Percentiles rank a stretch among this genome's conserved stretches.
Evolutionary conservation across 2,329 filamentous ascomycete genomes (phyloP).

Genomic region (Botrytis sinoallii): DNA sequence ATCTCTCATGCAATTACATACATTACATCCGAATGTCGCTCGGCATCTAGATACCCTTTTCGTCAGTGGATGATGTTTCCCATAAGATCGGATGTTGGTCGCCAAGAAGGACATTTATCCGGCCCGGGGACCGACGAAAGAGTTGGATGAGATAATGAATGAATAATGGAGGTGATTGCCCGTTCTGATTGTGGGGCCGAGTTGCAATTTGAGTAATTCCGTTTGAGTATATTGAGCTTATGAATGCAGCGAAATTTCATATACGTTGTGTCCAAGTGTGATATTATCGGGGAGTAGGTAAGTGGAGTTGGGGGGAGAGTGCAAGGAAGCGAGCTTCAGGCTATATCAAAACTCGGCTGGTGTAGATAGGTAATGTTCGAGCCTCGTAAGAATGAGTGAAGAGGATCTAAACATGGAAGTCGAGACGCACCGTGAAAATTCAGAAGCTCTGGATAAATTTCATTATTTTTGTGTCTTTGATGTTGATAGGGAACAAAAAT

Average conservation of each 20-base stretch:
- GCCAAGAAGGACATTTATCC: slow-evolving; percentile 8
- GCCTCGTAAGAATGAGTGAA: background rate
- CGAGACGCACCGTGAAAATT: background rate
- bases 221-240: background rate
- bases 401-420: slow-evolving; percentile 1
- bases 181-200: background rate
- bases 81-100: background rate
- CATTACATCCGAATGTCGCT: slow-evolving; percentile 16
- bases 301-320: slow-evolving; percentile 4
- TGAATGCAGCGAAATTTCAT: background rate
- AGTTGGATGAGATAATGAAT: background rate
- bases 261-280: background rate
- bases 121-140: background rate
- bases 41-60: slow-evolving; percentile 6
- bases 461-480: background rate
- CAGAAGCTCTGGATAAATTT: background rate
- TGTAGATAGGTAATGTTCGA: background rate
- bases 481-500: background rate
- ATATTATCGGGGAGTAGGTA: background rate
- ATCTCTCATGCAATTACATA: slow-evolving; percentile 17
- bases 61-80: slow-evolving; percentile 1
- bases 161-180: background rate
- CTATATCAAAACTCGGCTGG: background rate
- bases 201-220: background rate
- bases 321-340: slow-evolving; percentile 2